Evolutionary conservation across 805 yeast genomes (phyloP).

Genomic region (Brettanomyces sp.): DNA sequence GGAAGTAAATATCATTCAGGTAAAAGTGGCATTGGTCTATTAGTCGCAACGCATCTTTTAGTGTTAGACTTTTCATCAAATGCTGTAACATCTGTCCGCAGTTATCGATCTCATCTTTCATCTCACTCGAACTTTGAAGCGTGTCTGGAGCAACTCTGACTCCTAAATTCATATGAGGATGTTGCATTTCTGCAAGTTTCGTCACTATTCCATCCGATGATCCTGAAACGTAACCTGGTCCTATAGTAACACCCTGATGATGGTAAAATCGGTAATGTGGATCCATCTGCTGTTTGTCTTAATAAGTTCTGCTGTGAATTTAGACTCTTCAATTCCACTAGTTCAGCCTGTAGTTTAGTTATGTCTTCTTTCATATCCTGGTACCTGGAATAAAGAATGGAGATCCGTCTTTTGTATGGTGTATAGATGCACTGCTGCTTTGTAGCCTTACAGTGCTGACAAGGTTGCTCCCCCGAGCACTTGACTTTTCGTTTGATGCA

Average conservation of each 20-base stretch:
- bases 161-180: not conserved
- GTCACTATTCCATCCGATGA: slow-evolving; percentile 11
- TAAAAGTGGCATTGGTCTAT: slow-evolving; percentile 14
- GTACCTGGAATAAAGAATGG: slow-evolving; percentile 13
- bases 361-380: slow-evolving; percentile 13
- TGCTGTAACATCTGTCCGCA: slow-evolving; percentile 4
- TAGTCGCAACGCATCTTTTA: slow-evolving; percentile 9
- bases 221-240: slow-evolving; percentile 4
- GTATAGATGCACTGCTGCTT: slow-evolving; percentile 12
- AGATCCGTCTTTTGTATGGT: slow-evolving; percentile 15
- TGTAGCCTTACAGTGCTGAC: slow-evolving; percentile 10
- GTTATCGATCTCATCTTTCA: slow-evolving; percentile 1
- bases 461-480: slow-evolving; percentile 20
- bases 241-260: not conserved
- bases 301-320: not conserved
- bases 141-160: not conserved
- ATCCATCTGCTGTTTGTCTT: not conserved
- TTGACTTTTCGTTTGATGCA: slow-evolving; percentile 16
- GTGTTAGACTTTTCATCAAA: slow-evolving; percentile 6
- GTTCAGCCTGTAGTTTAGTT: slow-evolving; percentile 7
- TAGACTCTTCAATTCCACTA: slow-evolving; percentile 1
- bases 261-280: not conserved
- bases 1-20: slow-evolving; percentile 16
- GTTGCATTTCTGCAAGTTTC: slow-evolving; percentile 8
- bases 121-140: not conserved